These are phyloP conservation scores for Euphorbia pulcherrima DNA, from an alignment of 345 rosid species.

Conservation along the genomic window DNA sequence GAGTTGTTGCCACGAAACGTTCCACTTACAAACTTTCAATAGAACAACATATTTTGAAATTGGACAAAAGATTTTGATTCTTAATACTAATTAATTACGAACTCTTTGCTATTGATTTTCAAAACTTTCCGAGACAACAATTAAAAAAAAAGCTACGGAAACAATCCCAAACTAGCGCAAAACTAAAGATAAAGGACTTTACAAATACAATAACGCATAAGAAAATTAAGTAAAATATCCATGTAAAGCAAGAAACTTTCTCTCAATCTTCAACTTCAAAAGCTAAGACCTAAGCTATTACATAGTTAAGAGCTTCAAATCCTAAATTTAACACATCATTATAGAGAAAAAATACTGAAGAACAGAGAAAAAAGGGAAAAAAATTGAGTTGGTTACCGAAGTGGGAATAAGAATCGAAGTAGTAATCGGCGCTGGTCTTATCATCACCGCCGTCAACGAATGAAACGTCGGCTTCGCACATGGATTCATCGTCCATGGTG, in stretches of 20 bases:
- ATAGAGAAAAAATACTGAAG: not conserved
- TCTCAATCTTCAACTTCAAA: not conserved
- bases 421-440: constrained; percentile 93
- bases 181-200: too few species aligned
- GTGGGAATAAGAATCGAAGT: constrained; percentile 98
- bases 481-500: constrained; percentile 43
- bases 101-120: too few species aligned
- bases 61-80: too few species aligned
- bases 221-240: not conserved
- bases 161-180: too few species aligned
- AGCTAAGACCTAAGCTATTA: not conserved
- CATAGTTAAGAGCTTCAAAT: not conserved
- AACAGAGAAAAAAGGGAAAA: not conserved
- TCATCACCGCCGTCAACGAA: constrained; percentile 45
- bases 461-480: constrained; percentile 43
- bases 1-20: too few species aligned
- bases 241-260: not conserved
- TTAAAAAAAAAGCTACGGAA: too few species aligned
- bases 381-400: constrained; percentile 49
- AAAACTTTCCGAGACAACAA: too few species aligned
- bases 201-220: not conserved
- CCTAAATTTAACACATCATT: not conserved
- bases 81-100: too few species aligned
- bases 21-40: too few species aligned
- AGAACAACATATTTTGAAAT: too few species aligned